Percentiles rank a stretch among this genome's conserved stretches.
phyloP scores from a whole-genome alignment of 345 rosid genomes.

The Cardamine chenopodiifolia region DNA sequence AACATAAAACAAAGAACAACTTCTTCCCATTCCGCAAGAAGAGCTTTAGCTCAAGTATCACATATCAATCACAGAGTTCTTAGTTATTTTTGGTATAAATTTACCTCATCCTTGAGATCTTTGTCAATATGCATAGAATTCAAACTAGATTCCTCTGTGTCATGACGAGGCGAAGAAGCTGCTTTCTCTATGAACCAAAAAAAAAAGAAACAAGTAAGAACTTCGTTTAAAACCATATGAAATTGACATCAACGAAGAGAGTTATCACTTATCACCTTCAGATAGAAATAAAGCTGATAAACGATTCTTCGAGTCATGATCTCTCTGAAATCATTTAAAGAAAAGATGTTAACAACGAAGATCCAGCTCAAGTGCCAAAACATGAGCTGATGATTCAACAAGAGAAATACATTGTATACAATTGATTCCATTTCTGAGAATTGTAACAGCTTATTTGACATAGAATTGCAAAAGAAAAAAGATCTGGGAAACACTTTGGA shows the following conservation, averaged over 20 bases:
- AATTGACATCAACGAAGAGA: neutral
- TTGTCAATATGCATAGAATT: slow-evolving; percentile 51
- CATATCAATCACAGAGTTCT: neutral
- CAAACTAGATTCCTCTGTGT: slow-evolving; percentile 30
- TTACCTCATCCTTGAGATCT: slow-evolving; percentile 69
- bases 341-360: neutral
- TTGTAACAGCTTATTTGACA: neutral
- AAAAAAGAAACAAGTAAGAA: neutral
- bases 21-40: neutral
- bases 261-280: slow-evolving; percentile 61
- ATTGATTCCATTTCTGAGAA: slow-evolving; percentile 11
- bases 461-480: neutral
- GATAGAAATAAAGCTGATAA: slow-evolving; percentile 64
- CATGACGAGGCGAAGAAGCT: slow-evolving; percentile 31
- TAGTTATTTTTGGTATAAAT: neutral
- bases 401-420: neutral
- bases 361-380: slow-evolving; percentile 3
- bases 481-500: neutral
- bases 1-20: neutral
- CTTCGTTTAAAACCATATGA: neutral
- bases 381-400: neutral
- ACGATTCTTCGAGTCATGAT: slow-evolving; percentile 50
- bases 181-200: slow-evolving; percentile 38
- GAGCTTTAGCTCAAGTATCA: neutral
- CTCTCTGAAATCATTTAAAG: slow-evolving; percentile 48